phyloP scores from a whole-genome alignment of 305 asterid genomes.

The Fraxinus latifolia region DNA sequence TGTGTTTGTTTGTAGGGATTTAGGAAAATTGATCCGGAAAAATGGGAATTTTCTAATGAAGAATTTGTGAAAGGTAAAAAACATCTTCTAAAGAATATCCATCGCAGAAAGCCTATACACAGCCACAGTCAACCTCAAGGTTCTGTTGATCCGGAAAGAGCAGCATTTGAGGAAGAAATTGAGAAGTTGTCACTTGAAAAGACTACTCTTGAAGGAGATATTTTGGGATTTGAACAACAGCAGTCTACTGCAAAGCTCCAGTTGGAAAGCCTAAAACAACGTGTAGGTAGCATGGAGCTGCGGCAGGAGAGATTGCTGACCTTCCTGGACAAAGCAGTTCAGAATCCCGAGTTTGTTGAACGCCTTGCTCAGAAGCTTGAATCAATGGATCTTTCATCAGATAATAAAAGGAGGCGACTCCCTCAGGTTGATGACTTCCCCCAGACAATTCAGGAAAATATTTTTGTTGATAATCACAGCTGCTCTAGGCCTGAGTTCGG shows the following conservation, averaged over 20 bases:
- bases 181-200: conserved; percentile 77
- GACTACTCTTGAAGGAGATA: conserved; percentile 51
- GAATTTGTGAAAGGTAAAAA: conserved; percentile 84
- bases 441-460: conserved; percentile 45
- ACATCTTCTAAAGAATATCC: conserved; percentile 83
- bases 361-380: conserved; percentile 72
- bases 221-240: conserved; percentile 53
- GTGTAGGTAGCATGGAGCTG: conserved; percentile 57
- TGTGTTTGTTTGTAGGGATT: conserved; percentile 58
- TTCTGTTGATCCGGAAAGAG: conserved; percentile 72
- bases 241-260: conserved; percentile 59
- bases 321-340: conserved; percentile 57
- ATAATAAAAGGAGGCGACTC: conserved; percentile 78
- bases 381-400: conserved; percentile 74
- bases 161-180: conserved; percentile 83
- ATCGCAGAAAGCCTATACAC: conserved; percentile 92
- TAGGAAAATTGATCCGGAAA: conserved; percentile 91
- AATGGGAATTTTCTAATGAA: conserved; percentile 94
- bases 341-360: conserved; percentile 64
- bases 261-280: conserved; percentile 55
- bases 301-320: conserved; percentile 65
- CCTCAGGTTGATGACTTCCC: conserved; percentile 54
- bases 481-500: conserved; percentile 50
- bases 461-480: conserved; percentile 52
- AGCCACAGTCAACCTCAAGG: conserved; percentile 92